A percentile compares a stretch with the other conserved stretches of the same genome.
These are phyloP conservation scores for Populus tomentosa DNA, from an alignment of 441 rosid genomes.

Conservation along the genomic window DNA sequence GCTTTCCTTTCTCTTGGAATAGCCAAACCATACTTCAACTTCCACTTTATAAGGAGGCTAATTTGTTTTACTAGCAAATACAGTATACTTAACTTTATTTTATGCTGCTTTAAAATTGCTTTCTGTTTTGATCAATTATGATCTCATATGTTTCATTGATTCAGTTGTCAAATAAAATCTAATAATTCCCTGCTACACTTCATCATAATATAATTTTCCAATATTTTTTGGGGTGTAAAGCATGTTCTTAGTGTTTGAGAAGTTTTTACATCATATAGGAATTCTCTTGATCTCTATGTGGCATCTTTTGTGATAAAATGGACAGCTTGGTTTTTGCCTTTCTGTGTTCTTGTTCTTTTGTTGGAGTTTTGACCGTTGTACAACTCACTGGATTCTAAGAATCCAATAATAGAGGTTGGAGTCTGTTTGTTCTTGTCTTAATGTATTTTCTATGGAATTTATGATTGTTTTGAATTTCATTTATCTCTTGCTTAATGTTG, in stretches of 20 bases:
- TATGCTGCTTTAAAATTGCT: background rate
- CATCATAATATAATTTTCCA: background rate
- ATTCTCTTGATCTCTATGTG: background rate
- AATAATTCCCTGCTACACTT: background rate
- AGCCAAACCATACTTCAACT: constrained; percentile 6
- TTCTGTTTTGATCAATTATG: background rate
- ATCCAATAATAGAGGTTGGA: background rate
- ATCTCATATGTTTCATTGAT: background rate
- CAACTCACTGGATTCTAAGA: background rate
- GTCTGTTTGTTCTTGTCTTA: constrained; percentile 3
- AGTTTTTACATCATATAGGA: background rate
- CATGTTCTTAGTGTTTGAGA: background rate
- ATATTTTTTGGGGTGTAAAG: background rate
- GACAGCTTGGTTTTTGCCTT: background rate
- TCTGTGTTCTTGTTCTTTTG: background rate
- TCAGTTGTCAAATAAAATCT: background rate
- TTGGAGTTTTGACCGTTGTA: background rate
- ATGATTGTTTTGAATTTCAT: constrained; percentile 3
- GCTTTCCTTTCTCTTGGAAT: constrained; percentile 16
- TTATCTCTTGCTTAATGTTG: background rate
- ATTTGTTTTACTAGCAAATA: background rate
- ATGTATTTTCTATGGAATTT: background rate
- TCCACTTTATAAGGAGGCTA: background rate
- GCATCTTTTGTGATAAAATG: background rate
- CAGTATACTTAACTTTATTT: background rate